Base-by-base conservation (phyloP, 495 filamentous ascomycete genomes). In the Baudoinia panamericana region DNA sequence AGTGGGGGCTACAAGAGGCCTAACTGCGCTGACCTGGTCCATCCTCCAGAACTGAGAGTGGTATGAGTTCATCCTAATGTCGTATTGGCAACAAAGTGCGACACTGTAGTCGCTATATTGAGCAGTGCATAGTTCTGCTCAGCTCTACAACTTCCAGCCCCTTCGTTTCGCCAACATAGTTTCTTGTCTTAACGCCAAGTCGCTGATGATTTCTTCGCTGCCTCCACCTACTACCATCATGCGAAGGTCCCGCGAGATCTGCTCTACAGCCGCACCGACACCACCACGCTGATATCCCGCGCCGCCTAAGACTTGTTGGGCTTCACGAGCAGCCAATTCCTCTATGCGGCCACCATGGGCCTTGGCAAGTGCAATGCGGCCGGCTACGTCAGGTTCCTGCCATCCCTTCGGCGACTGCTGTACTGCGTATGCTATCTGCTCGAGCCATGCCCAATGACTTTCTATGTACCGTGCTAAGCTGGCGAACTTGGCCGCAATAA, bases 241-340 rank as follows among this genome's bases (percentile, higher is more conserved):
- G 15, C 60, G 42, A 15, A 62, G 45, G 52, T 63, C 60, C 15
- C 60, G 41, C 16, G 53, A 56, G 21, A 63, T 62, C 16, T 60
- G 55, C 39, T 63, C 60, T 26, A 63, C 51, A 13, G 51, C 42
- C 20, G 55, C 60, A 9, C 60, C 60, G 17, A 49, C 54, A 1
- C 60, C 60, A 16, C 53, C 52, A 19, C 38, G 39, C 10, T 55
- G 47, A 45, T 63, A 63, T 5, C 72, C 72, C 11, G 68, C 63
- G 0, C 72, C 72, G 11, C 73, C 72, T 41, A 78, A 54, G 27
- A 76, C 65, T 52, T 78, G 73, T 62, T 76, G 72, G 1, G 72
- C 70, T 46, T 78, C 73, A 6, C 72, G 58, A 20, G 67, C 67
- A 32, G 66, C 67, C 52, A 69, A 64, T 55, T 78, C 73, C 8